phyloP scores from a whole-genome alignment of 2,329 filamentous ascomycete species.

The Monosporascus ibericus region DNA sequence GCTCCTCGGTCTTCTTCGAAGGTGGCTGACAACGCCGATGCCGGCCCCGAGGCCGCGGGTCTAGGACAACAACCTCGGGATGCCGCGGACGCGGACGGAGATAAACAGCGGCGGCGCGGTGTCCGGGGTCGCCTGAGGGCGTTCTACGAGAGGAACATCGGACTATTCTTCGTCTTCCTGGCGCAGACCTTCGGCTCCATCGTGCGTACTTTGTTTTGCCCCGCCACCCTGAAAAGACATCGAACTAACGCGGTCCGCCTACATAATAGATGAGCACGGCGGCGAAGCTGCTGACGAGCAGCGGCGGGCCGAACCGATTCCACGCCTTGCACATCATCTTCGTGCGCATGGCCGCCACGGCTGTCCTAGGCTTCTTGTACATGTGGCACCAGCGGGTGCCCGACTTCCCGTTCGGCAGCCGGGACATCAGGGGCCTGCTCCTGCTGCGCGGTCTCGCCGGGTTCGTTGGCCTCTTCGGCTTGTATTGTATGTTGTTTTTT shows the following conservation, averaged over 20 bases:
- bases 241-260: slow-evolving; percentile 7
- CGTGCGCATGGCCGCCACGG: slow-evolving; percentile 34
- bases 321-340: slow-evolving; percentile 38
- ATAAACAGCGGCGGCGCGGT: background rate
- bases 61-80: background rate
- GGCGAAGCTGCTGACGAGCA: slow-evolving; percentile 29
- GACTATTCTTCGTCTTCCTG: slow-evolving; percentile 32
- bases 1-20: too few relatives aligned
- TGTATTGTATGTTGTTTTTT: slow-evolving; percentile 28
- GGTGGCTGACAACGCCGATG: too few relatives aligned
- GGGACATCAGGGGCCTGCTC: slow-evolving; percentile 56
- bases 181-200: slow-evolving; percentile 36
- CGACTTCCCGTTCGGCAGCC: slow-evolving; percentile 60
- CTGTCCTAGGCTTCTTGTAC: slow-evolving; percentile 30
- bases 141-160: slow-evolving; percentile 43
- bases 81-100: background rate
- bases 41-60: too few relatives aligned
- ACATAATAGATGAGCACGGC: slow-evolving; percentile 32
- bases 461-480: slow-evolving; percentile 59
- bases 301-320: slow-evolving; percentile 27
- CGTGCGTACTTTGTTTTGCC: slow-evolving; percentile 18
- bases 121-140: slow-evolving; percentile 8
- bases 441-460: slow-evolving; percentile 59
- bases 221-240: slow-evolving; percentile 2
- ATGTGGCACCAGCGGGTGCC: slow-evolving; percentile 41